Conservation (phyloP, 257 asterid genomes). For the Lycium ferocissimum region DNA sequence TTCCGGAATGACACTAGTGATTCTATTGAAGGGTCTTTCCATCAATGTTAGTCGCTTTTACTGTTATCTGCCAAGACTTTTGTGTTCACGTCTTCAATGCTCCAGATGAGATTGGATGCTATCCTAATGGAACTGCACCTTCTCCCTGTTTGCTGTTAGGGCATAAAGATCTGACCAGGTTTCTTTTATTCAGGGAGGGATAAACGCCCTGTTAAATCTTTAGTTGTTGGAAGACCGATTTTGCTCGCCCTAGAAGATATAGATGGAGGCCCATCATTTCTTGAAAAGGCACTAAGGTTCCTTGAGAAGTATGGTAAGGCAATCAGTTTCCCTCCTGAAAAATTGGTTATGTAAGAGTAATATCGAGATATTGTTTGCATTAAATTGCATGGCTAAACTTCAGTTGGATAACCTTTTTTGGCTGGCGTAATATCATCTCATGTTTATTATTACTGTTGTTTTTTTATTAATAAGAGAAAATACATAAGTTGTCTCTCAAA, state of each 20-base stretch:
- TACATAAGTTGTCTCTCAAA: neutral
- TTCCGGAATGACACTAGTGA: conserved; percentile 77
- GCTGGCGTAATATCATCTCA: neutral
- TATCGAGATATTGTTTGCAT: neutral
- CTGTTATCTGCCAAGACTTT: neutral
- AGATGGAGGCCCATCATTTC: conserved; percentile 96
- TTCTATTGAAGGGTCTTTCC: conserved; percentile 74
- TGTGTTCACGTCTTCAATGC: neutral
- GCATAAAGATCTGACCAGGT: conserved; percentile 35
- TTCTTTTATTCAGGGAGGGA: conserved; percentile 77
- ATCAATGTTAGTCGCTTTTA: conserved; percentile 66
- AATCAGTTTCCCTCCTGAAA: conserved; percentile 23
- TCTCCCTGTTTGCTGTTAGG: conserved; percentile 21
- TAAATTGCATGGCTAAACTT: conserved; percentile 19
- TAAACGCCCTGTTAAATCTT: conserved; percentile 80
- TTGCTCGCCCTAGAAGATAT: conserved; percentile 92
- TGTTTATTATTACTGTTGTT: neutral
- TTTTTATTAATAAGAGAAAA: neutral
- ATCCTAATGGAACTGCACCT: conserved; percentile 19
- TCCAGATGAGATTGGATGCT: conserved; percentile 15
- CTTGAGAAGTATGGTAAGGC: conserved; percentile 85
- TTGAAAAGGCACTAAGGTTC: conserved; percentile 90
- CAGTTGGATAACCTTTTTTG: conserved; percentile 6
- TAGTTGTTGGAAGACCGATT: conserved; percentile 96
- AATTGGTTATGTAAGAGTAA: neutral